A percentile compares a stretch with the other conserved stretches of the same genome.
Conservation (phyloP, 2,329 filamentous ascomycete genomes). For the Aspergillus awamori region DNA sequence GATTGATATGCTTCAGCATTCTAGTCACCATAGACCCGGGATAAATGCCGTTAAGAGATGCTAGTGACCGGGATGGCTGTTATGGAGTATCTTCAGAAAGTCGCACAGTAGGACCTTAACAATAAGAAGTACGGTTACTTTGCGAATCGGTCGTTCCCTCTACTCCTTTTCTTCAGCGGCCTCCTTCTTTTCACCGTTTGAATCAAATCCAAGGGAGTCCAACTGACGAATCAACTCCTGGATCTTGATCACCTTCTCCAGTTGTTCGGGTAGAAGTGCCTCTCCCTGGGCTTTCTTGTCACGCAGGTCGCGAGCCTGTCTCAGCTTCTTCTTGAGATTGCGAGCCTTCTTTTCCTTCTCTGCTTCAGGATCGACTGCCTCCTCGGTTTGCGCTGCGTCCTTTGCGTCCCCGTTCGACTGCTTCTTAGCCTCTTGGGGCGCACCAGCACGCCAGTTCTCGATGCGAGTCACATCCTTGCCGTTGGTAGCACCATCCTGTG, state of each 20-base stretch:
- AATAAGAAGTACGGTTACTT: neutral
- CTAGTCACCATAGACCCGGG: neutral
- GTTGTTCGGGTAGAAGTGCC: constrained; percentile 84
- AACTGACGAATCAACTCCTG: constrained; percentile 89
- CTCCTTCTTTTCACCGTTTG: constrained; percentile 68
- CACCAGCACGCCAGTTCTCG: constrained; percentile 37
- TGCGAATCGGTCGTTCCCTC: neutral
- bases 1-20: neutral
- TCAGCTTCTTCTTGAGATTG: constrained; percentile 89
- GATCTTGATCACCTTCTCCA: constrained; percentile 97
- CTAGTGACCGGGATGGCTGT: neutral
- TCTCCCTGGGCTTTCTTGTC: constrained; percentile 89
- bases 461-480: constrained; percentile 32
- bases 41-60: neutral
- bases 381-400: constrained; percentile 27
- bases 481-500: constrained; percentile 55
- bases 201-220: constrained; percentile 79
- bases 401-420: constrained; percentile 32
- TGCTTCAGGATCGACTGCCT: constrained; percentile 65
- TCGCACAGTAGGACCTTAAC: neutral
- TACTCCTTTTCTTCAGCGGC: constrained; percentile 19
- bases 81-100: neutral
- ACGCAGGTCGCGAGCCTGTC: constrained; percentile 87
- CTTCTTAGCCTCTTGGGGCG: constrained; percentile 26
- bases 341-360: constrained; percentile 92